phyloP scores from a whole-genome alignment of 2,329 filamentous ascomycete species.

The Alternaria metachromatica region DNA sequence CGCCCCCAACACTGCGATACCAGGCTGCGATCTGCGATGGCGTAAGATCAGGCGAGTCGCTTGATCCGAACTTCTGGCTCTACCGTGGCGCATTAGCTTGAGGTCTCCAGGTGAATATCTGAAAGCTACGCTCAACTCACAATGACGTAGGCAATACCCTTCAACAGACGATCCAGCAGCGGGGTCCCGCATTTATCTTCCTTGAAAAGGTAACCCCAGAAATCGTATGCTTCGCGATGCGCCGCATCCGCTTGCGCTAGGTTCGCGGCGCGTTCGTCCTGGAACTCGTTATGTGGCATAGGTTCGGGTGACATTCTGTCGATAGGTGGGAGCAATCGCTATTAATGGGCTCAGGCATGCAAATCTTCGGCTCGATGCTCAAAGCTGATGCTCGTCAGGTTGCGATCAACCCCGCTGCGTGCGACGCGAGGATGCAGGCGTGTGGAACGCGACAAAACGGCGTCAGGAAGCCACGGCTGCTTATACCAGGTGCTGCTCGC shows the following conservation, averaged over 20 bases:
- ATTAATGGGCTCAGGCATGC: constrained; percentile 15
- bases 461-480: constrained; percentile 12
- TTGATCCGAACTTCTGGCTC: constrained; percentile 53
- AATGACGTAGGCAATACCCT: constrained; percentile 56
- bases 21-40: constrained; percentile 58
- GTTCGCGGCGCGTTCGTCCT: constrained; percentile 25
- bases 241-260: constrained; percentile 35
- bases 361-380: constrained; percentile 21
- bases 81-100: constrained; percentile 30
- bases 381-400: constrained; percentile 22
- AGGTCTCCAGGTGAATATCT: neutral
- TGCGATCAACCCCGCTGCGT: constrained; percentile 29
- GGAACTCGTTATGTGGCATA: constrained; percentile 25
- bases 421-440: constrained; percentile 15
- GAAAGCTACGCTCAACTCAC: constrained; percentile 36
- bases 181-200: constrained; percentile 59
- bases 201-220: constrained; percentile 60
- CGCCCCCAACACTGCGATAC: constrained; percentile 56
- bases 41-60: constrained; percentile 55
- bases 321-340: constrained; percentile 1
- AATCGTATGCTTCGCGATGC: constrained; percentile 54
- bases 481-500: constrained; percentile 15
- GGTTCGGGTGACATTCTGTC: constrained; percentile 40
- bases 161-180: constrained; percentile 54
- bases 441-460: constrained; percentile 10